Percentiles rank a stretch among this genome's conserved stretches.
phyloP scores from a whole-genome alignment of 1,139 yeast genomes.

The Blastobotrys indianensis region DNA sequence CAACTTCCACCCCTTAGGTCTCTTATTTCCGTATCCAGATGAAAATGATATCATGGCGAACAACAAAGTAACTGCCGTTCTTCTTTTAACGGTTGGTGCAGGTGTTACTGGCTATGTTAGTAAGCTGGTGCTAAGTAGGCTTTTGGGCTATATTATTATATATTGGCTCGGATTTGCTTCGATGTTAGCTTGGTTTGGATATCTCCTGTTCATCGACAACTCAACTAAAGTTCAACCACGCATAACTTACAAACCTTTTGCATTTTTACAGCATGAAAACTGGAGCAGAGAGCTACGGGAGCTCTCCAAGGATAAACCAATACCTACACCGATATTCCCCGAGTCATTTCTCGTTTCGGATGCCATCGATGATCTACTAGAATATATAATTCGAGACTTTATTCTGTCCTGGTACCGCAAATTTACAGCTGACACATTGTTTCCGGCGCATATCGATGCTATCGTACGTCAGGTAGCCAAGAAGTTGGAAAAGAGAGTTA shows the following conservation, averaged over 20 bases:
- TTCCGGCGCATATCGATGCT: constrained; percentile 48
- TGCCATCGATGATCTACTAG: constrained; percentile 48
- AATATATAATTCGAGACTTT: constrained; percentile 53
- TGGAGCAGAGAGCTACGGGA: constrained; percentile 23
- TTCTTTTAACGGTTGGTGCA: constrained; percentile 8
- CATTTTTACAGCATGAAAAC: constrained; percentile 18
- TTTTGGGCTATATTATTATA: constrained; percentile 22
- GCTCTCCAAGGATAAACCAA: constrained; percentile 20
- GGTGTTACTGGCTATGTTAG: constrained; percentile 18
- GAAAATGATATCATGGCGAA: too few species aligned
- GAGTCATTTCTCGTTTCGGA: constrained; percentile 51
- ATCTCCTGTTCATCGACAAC: constrained; percentile 18
- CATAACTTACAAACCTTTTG: constrained; percentile 14
- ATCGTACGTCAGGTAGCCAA: constrained; percentile 44
- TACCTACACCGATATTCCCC: constrained; percentile 38
- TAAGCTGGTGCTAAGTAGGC: constrained; percentile 18
- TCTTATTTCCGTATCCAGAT: too few species aligned
- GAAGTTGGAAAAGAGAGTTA: constrained; percentile 41
- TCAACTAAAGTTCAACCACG: constrained; percentile 5
- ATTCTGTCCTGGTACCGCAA: constrained; percentile 57
- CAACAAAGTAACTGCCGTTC: not conserved
- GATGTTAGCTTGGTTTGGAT: constrained; percentile 9
- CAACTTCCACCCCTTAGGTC: too few species aligned
- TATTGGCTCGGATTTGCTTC: constrained; percentile 17
- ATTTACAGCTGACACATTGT: constrained; percentile 44